A percentile compares a stretch with the other conserved stretches of the same genome.
These are phyloP conservation scores for Sclerotinia nivalis DNA, from an alignment of 2,329 filamentous ascomycete genomes.

Conservation along the genomic window DNA sequence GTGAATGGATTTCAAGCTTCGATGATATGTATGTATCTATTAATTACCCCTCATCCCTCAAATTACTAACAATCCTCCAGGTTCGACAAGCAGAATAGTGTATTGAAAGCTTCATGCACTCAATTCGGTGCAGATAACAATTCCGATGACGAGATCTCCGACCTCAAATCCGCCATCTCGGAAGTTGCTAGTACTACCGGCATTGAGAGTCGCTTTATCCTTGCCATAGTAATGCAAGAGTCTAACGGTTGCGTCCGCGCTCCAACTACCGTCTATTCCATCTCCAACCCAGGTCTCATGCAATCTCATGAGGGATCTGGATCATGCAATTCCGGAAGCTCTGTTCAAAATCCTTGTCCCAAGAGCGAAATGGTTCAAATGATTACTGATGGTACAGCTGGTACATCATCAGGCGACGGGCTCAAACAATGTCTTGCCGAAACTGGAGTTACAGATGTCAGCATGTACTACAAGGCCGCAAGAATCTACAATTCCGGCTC, in stretches of 20 bases:
- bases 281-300: slow-evolving; percentile 37
- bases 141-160: slow-evolving; percentile 24
- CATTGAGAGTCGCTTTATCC: slow-evolving; percentile 37
- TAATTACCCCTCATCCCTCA: too few species aligned
- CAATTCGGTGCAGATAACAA: slow-evolving; percentile 22
- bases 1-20: slow-evolving; percentile 26
- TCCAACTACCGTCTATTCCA: slow-evolving; percentile 25
- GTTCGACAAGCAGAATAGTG: slow-evolving; percentile 14
- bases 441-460: slow-evolving; percentile 35
- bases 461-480: slow-evolving; percentile 43
- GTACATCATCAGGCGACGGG: slow-evolving; percentile 36
- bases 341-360: slow-evolving; percentile 24
- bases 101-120: slow-evolving; percentile 21
- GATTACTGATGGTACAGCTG: slow-evolving; percentile 39
- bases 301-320: slow-evolving; percentile 32
- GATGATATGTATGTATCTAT: slow-evolving; percentile 26
- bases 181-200: slow-evolving; percentile 24
- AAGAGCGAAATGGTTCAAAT: slow-evolving; percentile 37
- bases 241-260: slow-evolving; percentile 36
- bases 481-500: slow-evolving; percentile 47
- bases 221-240: slow-evolving; percentile 43
- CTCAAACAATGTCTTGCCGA: slow-evolving; percentile 32
- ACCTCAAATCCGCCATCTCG: slow-evolving; percentile 25
- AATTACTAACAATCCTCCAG: neutral
- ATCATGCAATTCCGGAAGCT: slow-evolving; percentile 30